phyloP scores from a whole-genome alignment of 1,284 basidiomycete species.

The Mycena citricolor region DNA sequence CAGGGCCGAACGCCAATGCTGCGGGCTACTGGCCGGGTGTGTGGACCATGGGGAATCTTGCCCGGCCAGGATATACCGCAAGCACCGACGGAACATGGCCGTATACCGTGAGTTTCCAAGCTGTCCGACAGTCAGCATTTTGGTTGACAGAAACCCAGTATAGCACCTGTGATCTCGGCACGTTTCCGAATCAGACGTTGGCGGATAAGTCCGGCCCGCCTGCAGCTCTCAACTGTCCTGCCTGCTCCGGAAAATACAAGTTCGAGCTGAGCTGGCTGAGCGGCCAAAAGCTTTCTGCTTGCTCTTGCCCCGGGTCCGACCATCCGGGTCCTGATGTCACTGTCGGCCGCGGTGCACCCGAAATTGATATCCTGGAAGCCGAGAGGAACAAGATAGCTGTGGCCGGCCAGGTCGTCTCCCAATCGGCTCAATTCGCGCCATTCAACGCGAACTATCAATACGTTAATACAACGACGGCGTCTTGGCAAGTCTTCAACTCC shows the following conservation, averaged over 20 bases:
- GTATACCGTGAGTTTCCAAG: too few species aligned
- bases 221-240: conserved; percentile 53
- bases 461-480: conserved; percentile 40
- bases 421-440: conserved; percentile 67
- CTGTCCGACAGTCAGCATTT: too few species aligned
- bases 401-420: conserved; percentile 54
- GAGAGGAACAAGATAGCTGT: conserved; percentile 51
- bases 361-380: conserved; percentile 84
- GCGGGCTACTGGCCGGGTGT: conserved; percentile 69
- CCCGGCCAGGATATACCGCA: conserved; percentile 50
- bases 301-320: conserved; percentile 43
- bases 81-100: conserved; percentile 51
- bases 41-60: conserved; percentile 71
- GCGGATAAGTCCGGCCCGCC: conserved; percentile 50
- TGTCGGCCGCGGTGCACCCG: conserved; percentile 69
- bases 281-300: conserved; percentile 60
- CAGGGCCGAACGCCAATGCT: conserved; percentile 53
- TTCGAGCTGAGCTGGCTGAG: conserved; percentile 61
- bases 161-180: too few species aligned
- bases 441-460: conserved; percentile 59
- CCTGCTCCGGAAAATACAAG: conserved; percentile 45
- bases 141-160: too few species aligned
- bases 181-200: conserved; percentile 69
- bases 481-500: conserved; percentile 50
- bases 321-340: conserved; percentile 45